Base-by-base conservation (phyloP, 768 basidiomycete species). In the Leccinum subtestaceum region DNA sequence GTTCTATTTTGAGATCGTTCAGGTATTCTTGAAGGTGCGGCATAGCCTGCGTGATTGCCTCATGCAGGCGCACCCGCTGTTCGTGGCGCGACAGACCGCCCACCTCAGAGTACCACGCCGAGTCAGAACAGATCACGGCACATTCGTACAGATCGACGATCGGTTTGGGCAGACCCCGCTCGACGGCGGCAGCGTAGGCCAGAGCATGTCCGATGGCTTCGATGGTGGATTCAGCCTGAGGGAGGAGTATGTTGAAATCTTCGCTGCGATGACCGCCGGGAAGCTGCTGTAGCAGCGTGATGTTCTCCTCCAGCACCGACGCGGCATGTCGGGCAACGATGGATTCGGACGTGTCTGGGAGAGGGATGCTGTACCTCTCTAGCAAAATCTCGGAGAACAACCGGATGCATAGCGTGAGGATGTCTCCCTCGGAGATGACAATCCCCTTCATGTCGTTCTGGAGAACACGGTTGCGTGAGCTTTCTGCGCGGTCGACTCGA, bases 161-260 rank as follows among this genome's bases (percentile, higher is more conserved):
- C 17, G 77, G 75, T 61, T 75, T 71, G 3, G 80, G 79, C 27
- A 86, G 65, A 4, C 74, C 75, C 9, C 75, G 72, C 34, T 73
- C 71, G 50, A 79, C 58, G n/a, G 78, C 85, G 13, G 81, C 81
- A 5, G 84, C 80, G 64, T 86, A 85, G 4, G 85, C 83, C 47
- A 84, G 73, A 17, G 84, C 81, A 64, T 86, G 83, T 3, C 86
- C 86, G 45, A 87, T 81, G 17, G 85, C 81, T 72, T 84, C 81
- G 52, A 87, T 68, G 5, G 81, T 76, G 17, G 60, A 58, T 53
- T 82, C 79, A 5, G 84, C 80, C 66, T 82, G 81, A 5, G 84
- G 86, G 56, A 87, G 78, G 58, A 86, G 70, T 53, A 82, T 74
- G 67, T 83, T 81, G 70, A 84, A 84, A 0, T 72, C 67, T 25